These are phyloP conservation scores for Acanthamoeba castellanii DNA, from an alignment of 208 protist genomes.

Conservation along the genomic window DNA sequence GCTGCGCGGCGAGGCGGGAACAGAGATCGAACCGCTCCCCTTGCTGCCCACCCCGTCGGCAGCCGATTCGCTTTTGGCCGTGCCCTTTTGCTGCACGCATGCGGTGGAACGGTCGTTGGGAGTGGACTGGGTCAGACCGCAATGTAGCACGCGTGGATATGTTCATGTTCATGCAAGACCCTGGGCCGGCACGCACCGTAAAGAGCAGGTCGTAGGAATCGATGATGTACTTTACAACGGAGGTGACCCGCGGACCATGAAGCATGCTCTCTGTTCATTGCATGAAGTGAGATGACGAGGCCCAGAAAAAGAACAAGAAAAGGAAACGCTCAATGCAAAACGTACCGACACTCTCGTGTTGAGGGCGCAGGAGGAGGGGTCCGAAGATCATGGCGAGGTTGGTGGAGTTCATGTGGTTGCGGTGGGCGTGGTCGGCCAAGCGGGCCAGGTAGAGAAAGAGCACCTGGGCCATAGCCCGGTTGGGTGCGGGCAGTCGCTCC, in stretches of 20 bases:
- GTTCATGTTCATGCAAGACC: no score
- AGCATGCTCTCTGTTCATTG: conserved; percentile 2
- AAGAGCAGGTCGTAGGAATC: conserved; percentile 43
- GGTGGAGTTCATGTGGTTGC: conserved; percentile 44
- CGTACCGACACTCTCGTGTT: conserved; percentile 11
- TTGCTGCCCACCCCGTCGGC: neutral
- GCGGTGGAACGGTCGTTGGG: neutral
- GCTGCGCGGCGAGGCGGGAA: neutral
- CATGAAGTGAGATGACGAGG: neutral
- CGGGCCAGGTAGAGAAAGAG: conserved; percentile 14
- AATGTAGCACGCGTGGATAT: no score
- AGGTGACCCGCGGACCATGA: neutral
- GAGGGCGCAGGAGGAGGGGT: conserved; percentile 31
- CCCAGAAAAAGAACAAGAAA: neutral
- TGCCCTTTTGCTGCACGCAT: neutral
- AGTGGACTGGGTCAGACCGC: neutral
- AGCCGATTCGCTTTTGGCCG: neutral
- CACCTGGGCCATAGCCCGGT: neutral
- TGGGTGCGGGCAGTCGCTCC: neutral
- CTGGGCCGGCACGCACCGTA: neutral
- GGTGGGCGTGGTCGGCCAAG: neutral
- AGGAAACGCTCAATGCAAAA: neutral
- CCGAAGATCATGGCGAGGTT: conserved; percentile 60
- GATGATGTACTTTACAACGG: conserved; percentile 31
- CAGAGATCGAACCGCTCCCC: neutral